Conservation (phyloP, 805 yeast species). For the Wilhelminamyces savonicus region DNA sequence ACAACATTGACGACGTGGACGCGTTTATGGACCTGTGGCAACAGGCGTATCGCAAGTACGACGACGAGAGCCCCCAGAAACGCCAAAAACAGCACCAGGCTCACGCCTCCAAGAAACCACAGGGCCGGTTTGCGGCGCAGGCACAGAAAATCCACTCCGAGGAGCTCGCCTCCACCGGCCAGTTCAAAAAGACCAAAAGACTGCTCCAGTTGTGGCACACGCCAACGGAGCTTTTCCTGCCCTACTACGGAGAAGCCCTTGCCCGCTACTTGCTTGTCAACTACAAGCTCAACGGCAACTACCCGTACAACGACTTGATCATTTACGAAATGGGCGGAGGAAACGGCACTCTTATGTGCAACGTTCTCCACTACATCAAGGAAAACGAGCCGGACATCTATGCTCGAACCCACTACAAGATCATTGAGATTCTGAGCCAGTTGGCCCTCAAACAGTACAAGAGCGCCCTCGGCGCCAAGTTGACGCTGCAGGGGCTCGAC, state of each 20-base stretch:
- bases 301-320: slow-evolving; percentile 64
- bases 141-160: slow-evolving; percentile 21
- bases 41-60: slow-evolving; percentile 50
- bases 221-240: slow-evolving; percentile 80
- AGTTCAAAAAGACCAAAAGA: slow-evolving; percentile 15
- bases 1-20: slow-evolving; percentile 52
- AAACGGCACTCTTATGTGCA: slow-evolving; percentile 78
- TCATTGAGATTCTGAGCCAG: slow-evolving; percentile 64
- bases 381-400: slow-evolving; percentile 69
- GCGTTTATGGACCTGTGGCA: slow-evolving; percentile 69
- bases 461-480: slow-evolving; percentile 27
- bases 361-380: slow-evolving; percentile 60
- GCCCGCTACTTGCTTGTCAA: slow-evolving; percentile 74
- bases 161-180: slow-evolving; percentile 12
- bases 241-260: slow-evolving; percentile 78
- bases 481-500: slow-evolving; percentile 41
- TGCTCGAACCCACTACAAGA: slow-evolving; percentile 56
- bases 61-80: slow-evolving; percentile 11
- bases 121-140: slow-evolving; percentile 21
- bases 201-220: slow-evolving; percentile 81
- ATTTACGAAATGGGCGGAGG: slow-evolving; percentile 91
- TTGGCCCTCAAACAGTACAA: slow-evolving; percentile 52
- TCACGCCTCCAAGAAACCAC: slow-evolving; percentile 3
- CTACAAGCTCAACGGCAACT: slow-evolving; percentile 55
- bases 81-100: neutral